These are phyloP conservation scores for Austroboletus novae-zelandiae DNA, from an alignment of 1,284 basidiomycete species.

Conservation along the genomic window DNA sequence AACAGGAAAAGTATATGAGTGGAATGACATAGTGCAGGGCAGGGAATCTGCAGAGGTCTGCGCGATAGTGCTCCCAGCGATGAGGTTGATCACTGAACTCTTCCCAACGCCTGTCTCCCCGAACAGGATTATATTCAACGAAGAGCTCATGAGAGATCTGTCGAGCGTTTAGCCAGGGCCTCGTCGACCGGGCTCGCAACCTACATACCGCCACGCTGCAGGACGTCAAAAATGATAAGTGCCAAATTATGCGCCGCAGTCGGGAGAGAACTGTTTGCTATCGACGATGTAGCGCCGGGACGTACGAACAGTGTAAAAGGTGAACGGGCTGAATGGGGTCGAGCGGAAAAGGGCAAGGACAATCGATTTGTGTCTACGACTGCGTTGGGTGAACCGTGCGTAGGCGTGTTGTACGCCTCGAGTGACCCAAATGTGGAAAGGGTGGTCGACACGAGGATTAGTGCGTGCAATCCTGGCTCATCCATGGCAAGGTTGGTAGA, in stretches of 20 bases:
- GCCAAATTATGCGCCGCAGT: not conserved
- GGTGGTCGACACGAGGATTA: too few species aligned
- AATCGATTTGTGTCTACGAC: too few species aligned
- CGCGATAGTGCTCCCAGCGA: not conserved
- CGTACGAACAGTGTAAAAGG: not conserved
- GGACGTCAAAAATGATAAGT: not conserved
- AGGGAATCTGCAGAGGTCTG: not conserved
- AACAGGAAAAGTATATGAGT: not conserved
- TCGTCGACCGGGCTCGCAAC: not conserved
- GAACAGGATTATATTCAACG: slow-evolving; percentile 15
- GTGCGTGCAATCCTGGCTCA: too few species aligned
- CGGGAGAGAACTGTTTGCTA: not conserved
- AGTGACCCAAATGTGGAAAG: too few species aligned
- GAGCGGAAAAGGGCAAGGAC: too few species aligned
- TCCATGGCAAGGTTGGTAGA: too few species aligned
- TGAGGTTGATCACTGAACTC: too few species aligned
- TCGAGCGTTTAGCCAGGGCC: not conserved
- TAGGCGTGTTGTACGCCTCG: too few species aligned
- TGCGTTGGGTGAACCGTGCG: not conserved
- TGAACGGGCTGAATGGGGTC: not conserved
- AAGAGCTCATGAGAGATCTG: not conserved
- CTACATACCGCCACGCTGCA: not conserved
- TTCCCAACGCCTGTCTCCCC: too few species aligned
- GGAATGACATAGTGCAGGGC: not conserved
- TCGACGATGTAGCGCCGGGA: not conserved